These are phyloP conservation scores for Aspergillus pseudoviridinutans DNA, from an alignment of 2,329 filamentous ascomycete genomes.

Conservation along the genomic window DNA sequence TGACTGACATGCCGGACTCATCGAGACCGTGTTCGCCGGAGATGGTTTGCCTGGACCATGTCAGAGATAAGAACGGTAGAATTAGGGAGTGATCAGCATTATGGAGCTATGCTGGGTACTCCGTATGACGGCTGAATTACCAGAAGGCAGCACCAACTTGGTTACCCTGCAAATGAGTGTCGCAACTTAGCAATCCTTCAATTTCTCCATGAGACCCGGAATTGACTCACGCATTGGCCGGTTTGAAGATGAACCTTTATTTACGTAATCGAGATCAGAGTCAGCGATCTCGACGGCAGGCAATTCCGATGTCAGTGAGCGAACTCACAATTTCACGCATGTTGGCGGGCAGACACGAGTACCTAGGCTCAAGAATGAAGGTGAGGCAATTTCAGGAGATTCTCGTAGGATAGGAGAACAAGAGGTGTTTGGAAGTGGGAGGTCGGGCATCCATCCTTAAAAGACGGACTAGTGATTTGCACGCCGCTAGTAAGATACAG, in stretches of 20 bases:
- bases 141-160: slow-evolving; percentile 99
- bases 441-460: too few relatives aligned
- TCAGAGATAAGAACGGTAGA: background rate
- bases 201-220: background rate
- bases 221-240: background rate
- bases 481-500: too few relatives aligned
- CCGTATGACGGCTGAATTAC: slow-evolving; percentile 40
- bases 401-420: background rate
- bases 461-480: too few relatives aligned
- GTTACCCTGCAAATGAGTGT: slow-evolving; percentile 69
- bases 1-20: slow-evolving; percentile 85
- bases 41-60: slow-evolving; percentile 64
- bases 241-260: background rate
- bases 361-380: background rate
- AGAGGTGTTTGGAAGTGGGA: background rate
- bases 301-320: background rate
- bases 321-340: background rate
- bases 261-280: background rate
- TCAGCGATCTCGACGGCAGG: background rate
- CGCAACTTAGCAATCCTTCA: background rate
- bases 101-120: too few relatives aligned
- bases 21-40: slow-evolving; percentile 95
- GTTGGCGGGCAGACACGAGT: background rate
- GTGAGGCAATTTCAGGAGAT: background rate
- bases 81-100: slow-evolving; percentile 1